Evolutionary conservation across 2,329 filamentous ascomycete genomes (phyloP).

Genomic region (Penicillium sclerotiorum): DNA sequence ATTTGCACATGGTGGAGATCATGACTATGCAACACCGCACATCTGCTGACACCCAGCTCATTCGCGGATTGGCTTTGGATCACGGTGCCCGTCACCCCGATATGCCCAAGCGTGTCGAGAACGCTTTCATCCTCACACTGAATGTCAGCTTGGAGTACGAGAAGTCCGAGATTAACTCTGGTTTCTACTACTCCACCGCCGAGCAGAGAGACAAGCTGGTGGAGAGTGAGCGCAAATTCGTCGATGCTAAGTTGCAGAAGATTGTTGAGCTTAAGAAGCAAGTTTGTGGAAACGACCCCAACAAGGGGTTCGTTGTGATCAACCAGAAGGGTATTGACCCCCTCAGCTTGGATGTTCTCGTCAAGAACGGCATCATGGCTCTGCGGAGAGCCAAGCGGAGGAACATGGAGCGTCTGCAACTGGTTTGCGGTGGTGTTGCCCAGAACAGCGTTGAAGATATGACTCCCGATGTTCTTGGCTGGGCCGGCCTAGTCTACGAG

Average conservation of each 20-base stretch:
- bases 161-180: constrained; percentile 98
- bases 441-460: constrained; percentile 98
- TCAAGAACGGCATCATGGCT: constrained; percentile 97
- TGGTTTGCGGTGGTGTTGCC: constrained; percentile 85
- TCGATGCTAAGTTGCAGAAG: constrained; percentile 94
- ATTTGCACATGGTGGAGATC: constrained; percentile 98
- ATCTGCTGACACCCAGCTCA: constrained; percentile 93
- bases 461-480: constrained; percentile 83
- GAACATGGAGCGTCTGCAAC: constrained; percentile 98
- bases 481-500: constrained; percentile 96
- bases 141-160: constrained; percentile 98
- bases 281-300: constrained; percentile 88
- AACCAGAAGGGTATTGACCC: constrained; percentile 99
- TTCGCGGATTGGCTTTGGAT: constrained; percentile 87
- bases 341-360: constrained; percentile 89
- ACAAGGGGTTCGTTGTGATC: constrained; percentile 95
- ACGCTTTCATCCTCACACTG: constrained; percentile 90
- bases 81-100: constrained; percentile 96
- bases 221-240: constrained; percentile 92
- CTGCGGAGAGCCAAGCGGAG: constrained; percentile 92
- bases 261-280: constrained; percentile 98
- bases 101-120: constrained; percentile 95
- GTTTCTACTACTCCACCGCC: constrained; percentile 97
- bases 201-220: constrained; percentile 98
- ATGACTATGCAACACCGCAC: constrained; percentile 99